phyloP scores from a whole-genome alignment of 148 eudicot species.

The Pharnaceum exiguum region DNA sequence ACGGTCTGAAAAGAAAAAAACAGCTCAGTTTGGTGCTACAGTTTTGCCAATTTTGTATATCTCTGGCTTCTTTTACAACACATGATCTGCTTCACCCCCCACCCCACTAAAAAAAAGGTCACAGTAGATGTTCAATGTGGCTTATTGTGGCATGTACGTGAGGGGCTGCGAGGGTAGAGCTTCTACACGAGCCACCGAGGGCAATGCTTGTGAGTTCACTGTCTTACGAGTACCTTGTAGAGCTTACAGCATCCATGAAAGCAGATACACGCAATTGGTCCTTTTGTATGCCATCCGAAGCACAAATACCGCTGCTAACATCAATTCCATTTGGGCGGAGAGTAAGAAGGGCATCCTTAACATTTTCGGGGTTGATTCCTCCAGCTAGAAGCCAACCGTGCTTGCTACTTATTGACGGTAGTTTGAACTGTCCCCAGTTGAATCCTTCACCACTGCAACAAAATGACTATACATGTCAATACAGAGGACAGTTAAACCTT shows the following conservation, averaged over 20 bases:
- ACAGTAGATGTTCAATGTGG: no score
- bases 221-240: conserved; percentile 29
- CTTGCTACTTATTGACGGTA: conserved; percentile 64
- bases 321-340: conserved; percentile 77
- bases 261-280: conserved; percentile 49
- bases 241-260: conserved; percentile 66
- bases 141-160: no score
- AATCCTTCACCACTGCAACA: conserved; percentile 81
- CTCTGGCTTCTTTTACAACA: no score
- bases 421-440: conserved; percentile 64
- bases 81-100: no score
- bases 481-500: no score
- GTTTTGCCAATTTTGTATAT: no score
- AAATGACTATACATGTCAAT: neutral
- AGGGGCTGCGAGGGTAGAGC: no score
- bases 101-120: no score
- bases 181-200: no score
- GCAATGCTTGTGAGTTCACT: neutral
- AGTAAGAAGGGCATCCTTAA: conserved; percentile 48
- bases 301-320: conserved; percentile 92
- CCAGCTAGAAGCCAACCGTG: conserved; percentile 92
- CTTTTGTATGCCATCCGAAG: conserved; percentile 64
- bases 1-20: no score
- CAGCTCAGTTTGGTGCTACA: no score
- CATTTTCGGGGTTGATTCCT: conserved; percentile 73